These are phyloP conservation scores for Cephaloascus albidus DNA, from an alignment of 805 yeast genomes.

Conservation along the genomic window DNA sequence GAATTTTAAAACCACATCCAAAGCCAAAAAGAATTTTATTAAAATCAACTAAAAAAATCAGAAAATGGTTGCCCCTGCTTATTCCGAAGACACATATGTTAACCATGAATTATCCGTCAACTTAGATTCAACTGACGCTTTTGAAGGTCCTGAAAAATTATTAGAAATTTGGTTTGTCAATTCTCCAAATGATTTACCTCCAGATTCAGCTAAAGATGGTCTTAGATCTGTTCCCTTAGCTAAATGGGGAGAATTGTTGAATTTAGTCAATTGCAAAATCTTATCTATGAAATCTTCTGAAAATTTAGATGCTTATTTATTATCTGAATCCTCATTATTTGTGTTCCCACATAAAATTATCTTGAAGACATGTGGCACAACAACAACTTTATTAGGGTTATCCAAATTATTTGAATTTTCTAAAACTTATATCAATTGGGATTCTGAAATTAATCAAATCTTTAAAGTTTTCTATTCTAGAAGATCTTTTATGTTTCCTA, in stretches of 20 bases:
- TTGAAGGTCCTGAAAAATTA: slow-evolving; percentile 95
- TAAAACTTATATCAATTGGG: slow-evolving; percentile 28
- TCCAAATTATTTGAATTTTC: slow-evolving; percentile 51
- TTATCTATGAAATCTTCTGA: slow-evolving; percentile 65
- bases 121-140: slow-evolving; percentile 84
- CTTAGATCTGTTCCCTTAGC: slow-evolving; percentile 56
- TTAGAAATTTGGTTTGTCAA: slow-evolving; percentile 84
- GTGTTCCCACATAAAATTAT: slow-evolving; percentile 81
- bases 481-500: slow-evolving; percentile 88
- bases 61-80: slow-evolving; percentile 33
- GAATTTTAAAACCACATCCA: slow-evolving; percentile 1
- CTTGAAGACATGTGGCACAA: slow-evolving; percentile 93
- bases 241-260: slow-evolving; percentile 66
- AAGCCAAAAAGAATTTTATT: background rate
- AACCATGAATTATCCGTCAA: slow-evolving; percentile 73
- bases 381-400: slow-evolving; percentile 77
- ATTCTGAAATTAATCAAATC: slow-evolving; percentile 27
- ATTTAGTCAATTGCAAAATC: slow-evolving; percentile 80
- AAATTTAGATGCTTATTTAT: slow-evolving; percentile 70
- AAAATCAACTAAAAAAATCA: slow-evolving; percentile 1
- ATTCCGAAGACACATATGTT: slow-evolving; percentile 39
- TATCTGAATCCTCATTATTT: slow-evolving; percentile 85
- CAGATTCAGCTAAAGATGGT: slow-evolving; percentile 29
- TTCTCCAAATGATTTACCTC: slow-evolving; percentile 26
- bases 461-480: slow-evolving; percentile 81